Base-by-base conservation (phyloP, 2,329 filamentous ascomycete species). In the Colletotrichum sp. region DNA sequence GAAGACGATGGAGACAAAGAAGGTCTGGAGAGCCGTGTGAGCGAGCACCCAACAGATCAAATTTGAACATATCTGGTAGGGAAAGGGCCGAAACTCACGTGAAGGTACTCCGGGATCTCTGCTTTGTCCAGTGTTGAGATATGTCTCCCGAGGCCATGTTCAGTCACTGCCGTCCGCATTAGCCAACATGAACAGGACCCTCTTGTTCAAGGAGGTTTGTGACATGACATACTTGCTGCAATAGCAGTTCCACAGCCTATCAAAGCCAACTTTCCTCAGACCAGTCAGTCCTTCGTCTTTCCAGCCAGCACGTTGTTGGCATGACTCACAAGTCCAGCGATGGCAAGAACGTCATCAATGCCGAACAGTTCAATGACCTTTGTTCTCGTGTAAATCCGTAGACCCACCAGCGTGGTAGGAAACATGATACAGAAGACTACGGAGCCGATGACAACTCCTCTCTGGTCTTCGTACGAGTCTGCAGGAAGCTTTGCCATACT, bases 1-100 rank as follows among this genome's bases (percentile, higher is more conserved):
- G n/a, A 81, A 73, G 8, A 85, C 72, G 36, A 84, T 81, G 12
- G 80, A 80, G 28, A 81, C 63, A 72, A 79, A 85, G 69, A 85
- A 81, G 8, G 67, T 76, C 82, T 84, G 68, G 32, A 10, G 67
- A 28, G 63, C 13, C n/a, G 26, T 57, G 28, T 66, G 8, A 44
- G 30, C 26, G 8, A 44, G 30, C 21, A 60, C 24, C 44, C n/a
- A 59, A 30, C 55, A 15, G 15, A 59, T 59, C 3, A n/a, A 59
- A 26, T 28, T 9, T n/a, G 5, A 59, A 59, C 8, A 10, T 7
- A 9, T 28, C 7, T 26, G 26, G 13, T 24, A n/a, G 28, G 28
- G 18, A 32, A 32, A 62, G 15, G 28, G 16, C 16, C 16, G 5
- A 26, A 30, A 64, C 68, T 71, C 24, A 79, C 79, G n/a, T 72